These are phyloP conservation scores for Cyberlindnera galapagoensis DNA, from an alignment of 805 yeast species.

Conservation along the genomic window DNA sequence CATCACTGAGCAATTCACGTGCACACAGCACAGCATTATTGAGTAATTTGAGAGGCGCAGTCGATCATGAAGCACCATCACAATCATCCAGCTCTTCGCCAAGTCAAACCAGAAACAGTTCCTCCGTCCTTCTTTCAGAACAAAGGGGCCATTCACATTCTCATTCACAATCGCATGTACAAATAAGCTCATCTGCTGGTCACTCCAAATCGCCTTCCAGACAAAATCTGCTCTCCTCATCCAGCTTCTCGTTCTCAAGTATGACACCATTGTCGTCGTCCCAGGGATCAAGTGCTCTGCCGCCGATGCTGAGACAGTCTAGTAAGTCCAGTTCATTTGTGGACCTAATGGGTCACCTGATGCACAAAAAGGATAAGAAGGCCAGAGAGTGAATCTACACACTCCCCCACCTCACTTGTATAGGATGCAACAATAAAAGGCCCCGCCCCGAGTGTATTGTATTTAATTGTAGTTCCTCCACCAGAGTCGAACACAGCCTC, in stretches of 20 bases:
- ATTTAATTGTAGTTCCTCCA: too few relatives aligned
- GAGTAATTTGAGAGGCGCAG: constrained; percentile 18
- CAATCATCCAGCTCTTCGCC: constrained; percentile 18
- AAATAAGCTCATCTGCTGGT: not conserved
- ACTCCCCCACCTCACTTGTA: too few relatives aligned
- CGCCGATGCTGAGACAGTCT: constrained; percentile 8
- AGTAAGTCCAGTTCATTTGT: constrained; percentile 22
- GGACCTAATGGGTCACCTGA: constrained; percentile 21
- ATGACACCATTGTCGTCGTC: constrained; percentile 8
- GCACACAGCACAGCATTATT: constrained; percentile 22
- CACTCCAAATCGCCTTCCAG: constrained; percentile 1
- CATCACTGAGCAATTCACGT: constrained; percentile 22
- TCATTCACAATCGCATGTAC: constrained; percentile 2
- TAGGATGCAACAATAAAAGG: too few relatives aligned
- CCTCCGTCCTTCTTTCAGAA: constrained; percentile 6
- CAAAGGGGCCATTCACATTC: constrained; percentile 2
- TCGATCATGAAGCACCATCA: constrained; percentile 3
- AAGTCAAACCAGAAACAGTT: constrained; percentile 16
- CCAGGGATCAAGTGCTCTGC: too few relatives aligned
- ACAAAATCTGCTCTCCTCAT: constrained; percentile 7
- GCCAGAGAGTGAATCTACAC: too few relatives aligned
- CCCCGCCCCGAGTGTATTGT: too few relatives aligned
- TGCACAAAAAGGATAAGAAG: constrained; percentile 20
- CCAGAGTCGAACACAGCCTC: too few relatives aligned
- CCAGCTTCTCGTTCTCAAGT: constrained; percentile 6